Evolutionary conservation across 73 alveolate genomes (phyloP), one percentile per base, ranked within the genome.

Genomic region (Paramecium sexaurelia): DNA sequence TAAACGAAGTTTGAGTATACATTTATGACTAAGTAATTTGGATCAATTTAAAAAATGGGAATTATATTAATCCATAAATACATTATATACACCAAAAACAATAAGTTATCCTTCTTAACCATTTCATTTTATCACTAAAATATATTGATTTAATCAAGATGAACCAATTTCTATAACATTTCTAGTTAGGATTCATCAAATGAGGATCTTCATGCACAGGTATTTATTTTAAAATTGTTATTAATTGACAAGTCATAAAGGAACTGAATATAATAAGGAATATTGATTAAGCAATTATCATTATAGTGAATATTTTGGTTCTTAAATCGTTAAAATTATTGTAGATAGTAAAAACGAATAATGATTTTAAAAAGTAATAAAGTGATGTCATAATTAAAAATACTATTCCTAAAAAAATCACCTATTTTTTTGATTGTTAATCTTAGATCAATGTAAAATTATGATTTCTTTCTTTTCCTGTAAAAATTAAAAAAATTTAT

Each of bases 191-290:
- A 26, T 26, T 29, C 51, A 61, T 32, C 11, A 61, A 26, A 61
- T 61, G 83, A 26, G 83, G 83, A 61, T 61, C 83, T 61, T 61
- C 83, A 61, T 29, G 9, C 3, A 32, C 43, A 29, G 83, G 83
- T 4, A 61, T 61, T 8, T 26, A 10, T 29, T 32, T 61, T 61
- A 61, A 32, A 29, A 61, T 61, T 5, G 39, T 61, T 2, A 61
- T 61, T 24, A 61, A 2, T 29, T 61, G 7, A n/a, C 24, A 61
- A 61, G 43, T 61, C 47, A 61, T 32, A 61, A 32, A 29, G 2
- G 43, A 61, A 61, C 47, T 29, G 47, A 61, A 26, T 22, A 61
- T 29, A 9, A 32, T 61, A 8, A 61, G 8, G 26, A 61, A 61
- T 13, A 32, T 22, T 2, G 83, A 26, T 19, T 61, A 24, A 1